These are phyloP conservation scores for Wickerhamomyces sp. DNA, from an alignment of 1,139 yeast species.

Conservation along the genomic window DNA sequence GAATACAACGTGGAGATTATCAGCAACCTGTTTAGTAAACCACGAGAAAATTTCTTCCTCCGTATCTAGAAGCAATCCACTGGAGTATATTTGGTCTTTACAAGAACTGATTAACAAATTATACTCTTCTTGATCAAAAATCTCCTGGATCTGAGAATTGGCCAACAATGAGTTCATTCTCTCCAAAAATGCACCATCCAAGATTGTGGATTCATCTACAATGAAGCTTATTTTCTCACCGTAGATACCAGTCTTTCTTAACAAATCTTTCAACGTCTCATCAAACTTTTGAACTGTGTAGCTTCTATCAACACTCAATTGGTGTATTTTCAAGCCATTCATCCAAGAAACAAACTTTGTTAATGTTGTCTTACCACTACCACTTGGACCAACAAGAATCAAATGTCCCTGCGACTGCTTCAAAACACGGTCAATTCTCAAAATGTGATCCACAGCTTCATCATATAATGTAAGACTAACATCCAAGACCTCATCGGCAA, in stretches of 20 bases:
- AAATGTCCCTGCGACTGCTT: constrained; percentile 87
- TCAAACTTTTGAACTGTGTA: constrained; percentile 68
- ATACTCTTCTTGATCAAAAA: constrained; percentile 75
- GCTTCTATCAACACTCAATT: constrained; percentile 50
- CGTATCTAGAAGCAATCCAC: constrained; percentile 61
- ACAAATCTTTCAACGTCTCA: constrained; percentile 47
- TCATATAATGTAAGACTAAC: constrained; percentile 60
- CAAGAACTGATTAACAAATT: constrained; percentile 51
- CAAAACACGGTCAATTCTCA: constrained; percentile 78
- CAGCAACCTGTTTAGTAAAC: constrained; percentile 66
- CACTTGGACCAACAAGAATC: constrained; percentile 80
- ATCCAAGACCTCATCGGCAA: constrained; percentile 73
- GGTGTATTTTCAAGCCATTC: constrained; percentile 64
- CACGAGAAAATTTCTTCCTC: constrained; percentile 71
- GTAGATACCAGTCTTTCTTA: constrained; percentile 43
- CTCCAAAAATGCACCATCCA: constrained; percentile 78
- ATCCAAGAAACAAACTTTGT: constrained; percentile 89
- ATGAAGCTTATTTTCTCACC: constrained; percentile 70
- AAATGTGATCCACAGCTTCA: constrained; percentile 67
- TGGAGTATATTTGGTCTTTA: constrained; percentile 50
- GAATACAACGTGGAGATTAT: constrained; percentile 78
- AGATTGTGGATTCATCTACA: constrained; percentile 74
- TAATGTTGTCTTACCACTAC: constrained; percentile 78
- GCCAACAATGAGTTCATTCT: constrained; percentile 90
- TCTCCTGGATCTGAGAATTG: constrained; percentile 88